Evolutionary conservation across 2,329 filamentous ascomycete species (phyloP).

Genomic region (Trichoderma sp.): DNA sequence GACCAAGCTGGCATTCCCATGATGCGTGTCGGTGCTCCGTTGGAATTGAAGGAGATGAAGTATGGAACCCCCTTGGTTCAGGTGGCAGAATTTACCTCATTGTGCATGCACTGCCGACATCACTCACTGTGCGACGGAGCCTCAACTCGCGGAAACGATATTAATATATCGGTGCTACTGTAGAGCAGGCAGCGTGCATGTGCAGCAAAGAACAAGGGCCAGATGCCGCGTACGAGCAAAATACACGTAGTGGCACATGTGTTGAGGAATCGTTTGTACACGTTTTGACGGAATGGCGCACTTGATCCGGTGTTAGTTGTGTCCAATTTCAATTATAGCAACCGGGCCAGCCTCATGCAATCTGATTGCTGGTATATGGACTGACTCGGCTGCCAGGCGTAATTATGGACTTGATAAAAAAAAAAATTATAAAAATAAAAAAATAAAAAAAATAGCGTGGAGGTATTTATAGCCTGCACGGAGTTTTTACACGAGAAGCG

Average conservation of each 20-base stretch:
- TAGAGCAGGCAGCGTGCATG: background rate
- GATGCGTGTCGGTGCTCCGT: background rate
- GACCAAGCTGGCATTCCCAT: background rate
- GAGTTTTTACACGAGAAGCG: background rate
- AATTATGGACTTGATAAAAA: background rate
- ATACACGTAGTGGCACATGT: background rate
- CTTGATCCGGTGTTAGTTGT: background rate
- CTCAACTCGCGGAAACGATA: background rate
- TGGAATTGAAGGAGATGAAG: conserved; percentile 10
- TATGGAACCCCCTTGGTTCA: background rate
- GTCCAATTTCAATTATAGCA: background rate
- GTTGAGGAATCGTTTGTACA: background rate
- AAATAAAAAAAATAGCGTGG: too few relatives aligned
- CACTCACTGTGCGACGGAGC: background rate
- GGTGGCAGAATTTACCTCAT: background rate
- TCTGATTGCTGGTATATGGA: background rate
- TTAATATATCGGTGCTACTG: background rate
- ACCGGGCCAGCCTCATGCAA: background rate
- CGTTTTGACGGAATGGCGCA: background rate
- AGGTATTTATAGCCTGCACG: conserved; percentile 11
- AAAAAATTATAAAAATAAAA: too few relatives aligned
- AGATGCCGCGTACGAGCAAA: background rate
- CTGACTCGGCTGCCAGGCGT: background rate
- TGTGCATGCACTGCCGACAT: conserved; percentile 14
- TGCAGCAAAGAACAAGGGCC: background rate